These are phyloP conservation scores for Verticillium tricorpus DNA, from an alignment of 2,329 filamentous ascomycete genomes.

Conservation along the genomic window DNA sequence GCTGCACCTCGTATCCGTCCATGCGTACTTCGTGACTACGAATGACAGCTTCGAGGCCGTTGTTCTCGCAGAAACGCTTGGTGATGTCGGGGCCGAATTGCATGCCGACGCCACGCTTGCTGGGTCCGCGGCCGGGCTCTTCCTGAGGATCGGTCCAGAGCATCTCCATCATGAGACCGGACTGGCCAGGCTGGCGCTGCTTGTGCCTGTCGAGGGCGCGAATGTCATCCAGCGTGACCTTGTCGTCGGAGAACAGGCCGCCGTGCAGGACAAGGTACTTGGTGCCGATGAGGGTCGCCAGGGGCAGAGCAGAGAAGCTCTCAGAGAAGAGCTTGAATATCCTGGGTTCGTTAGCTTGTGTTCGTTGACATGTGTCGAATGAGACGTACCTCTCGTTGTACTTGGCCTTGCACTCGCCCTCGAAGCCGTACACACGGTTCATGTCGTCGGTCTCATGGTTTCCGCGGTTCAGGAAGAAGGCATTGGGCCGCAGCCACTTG, in stretches of 20 bases:
- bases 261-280: constrained; percentile 93
- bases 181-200: constrained; percentile 88
- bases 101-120: constrained; percentile 93
- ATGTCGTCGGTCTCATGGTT: constrained; percentile 99
- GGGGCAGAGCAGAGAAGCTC: constrained; percentile 88
- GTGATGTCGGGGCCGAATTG: constrained; percentile 97
- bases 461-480: constrained; percentile 93
- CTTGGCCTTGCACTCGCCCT: constrained; percentile 97
- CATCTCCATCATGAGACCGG: constrained; percentile 99
- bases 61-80: constrained; percentile 93
- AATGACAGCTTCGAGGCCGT: constrained; percentile 90
- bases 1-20: constrained; percentile 98
- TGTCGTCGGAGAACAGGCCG: constrained; percentile 94
- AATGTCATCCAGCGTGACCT: constrained; percentile 86
- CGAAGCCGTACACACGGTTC: constrained; percentile 98
- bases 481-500: constrained; percentile 87
- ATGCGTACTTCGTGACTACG: constrained; percentile 97
- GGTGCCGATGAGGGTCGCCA: constrained; percentile 85
- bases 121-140: constrained; percentile 79
- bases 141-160: constrained; percentile 97
- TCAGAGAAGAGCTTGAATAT: constrained; percentile 98
- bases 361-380: not conserved
- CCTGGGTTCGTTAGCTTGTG: constrained; percentile 29
- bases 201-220: constrained; percentile 86
- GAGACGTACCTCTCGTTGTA: constrained; percentile 71